phyloP scores from a whole-genome alignment of 2,329 filamentous ascomycete genomes.

The Colletotrichum lentis region DNA sequence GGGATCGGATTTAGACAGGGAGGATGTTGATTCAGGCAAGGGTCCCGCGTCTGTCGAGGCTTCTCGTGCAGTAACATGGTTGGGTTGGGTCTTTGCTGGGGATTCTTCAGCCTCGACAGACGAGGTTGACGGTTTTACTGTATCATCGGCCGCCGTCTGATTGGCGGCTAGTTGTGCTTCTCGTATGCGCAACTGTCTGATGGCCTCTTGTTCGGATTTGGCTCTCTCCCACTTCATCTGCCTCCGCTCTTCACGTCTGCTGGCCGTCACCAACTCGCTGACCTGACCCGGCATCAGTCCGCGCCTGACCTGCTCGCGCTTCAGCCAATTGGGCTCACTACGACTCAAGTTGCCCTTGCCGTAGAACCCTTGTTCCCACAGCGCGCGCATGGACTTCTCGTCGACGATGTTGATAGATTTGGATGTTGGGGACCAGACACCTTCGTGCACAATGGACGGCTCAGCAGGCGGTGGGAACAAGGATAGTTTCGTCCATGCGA shows the following conservation, averaged over 20 bases:
- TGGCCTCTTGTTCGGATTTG: conserved; percentile 83
- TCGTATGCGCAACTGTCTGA: conserved; percentile 70
- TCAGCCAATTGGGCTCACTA: conserved; percentile 93
- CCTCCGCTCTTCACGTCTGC: conserved; percentile 80
- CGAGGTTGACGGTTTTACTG: neutral
- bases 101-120: neutral
- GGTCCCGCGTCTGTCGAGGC: conserved; percentile 20
- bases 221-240: conserved; percentile 91
- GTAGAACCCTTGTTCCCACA: conserved; percentile 98
- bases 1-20: neutral
- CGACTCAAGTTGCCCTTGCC: conserved; percentile 93
- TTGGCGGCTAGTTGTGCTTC: conserved; percentile 51
- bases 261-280: conserved; percentile 81
- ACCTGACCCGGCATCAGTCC: conserved; percentile 72
- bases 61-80: conserved; percentile 16
- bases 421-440: conserved; percentile 82
- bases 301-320: conserved; percentile 77
- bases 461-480: conserved; percentile 73
- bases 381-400: conserved; percentile 73
- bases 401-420: conserved; percentile 86
- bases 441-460: conserved; percentile 70
- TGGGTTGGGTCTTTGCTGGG: neutral
- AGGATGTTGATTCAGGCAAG: conserved; percentile 19
- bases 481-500: conserved; percentile 78
- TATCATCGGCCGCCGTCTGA: neutral